phyloP scores from a whole-genome alignment of 257 asterid species.

The Sherardia arvensis region DNA sequence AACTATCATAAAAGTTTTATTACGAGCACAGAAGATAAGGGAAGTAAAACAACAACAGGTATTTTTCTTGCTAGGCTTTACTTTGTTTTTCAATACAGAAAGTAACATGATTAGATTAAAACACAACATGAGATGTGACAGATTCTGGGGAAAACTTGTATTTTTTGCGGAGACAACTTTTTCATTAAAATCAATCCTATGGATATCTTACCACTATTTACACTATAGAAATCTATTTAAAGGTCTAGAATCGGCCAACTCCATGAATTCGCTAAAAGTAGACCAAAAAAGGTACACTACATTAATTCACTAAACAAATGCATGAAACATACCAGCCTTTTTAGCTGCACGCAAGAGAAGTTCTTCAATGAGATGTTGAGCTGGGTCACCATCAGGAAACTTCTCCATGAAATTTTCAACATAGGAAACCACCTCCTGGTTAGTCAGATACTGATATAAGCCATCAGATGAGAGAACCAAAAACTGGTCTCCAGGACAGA shows the following conservation, averaged over 20 bases:
- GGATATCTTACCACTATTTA: not conserved
- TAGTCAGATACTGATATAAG: constrained; percentile 86
- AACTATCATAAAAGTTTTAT: not conserved
- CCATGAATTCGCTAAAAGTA: too few relatives aligned
- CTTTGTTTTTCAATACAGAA: not conserved
- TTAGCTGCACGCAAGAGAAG: constrained; percentile 89
- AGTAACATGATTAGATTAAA: not conserved
- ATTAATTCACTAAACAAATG: not conserved
- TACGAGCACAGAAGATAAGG: not conserved
- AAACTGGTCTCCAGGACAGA: constrained; percentile 82
- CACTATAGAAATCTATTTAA: not conserved
- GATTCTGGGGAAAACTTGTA: not conserved
- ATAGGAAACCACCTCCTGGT: constrained; percentile 81
- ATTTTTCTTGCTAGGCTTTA: not conserved
- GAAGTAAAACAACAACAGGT: not conserved
- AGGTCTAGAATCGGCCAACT: not conserved
- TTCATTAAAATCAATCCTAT: too few relatives aligned
- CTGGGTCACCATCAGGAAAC: constrained; percentile 97
- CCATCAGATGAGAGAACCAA: constrained; percentile 97
- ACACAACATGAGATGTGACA: not conserved
- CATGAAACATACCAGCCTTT: constrained; percentile 67
- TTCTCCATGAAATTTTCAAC: constrained; percentile 88
- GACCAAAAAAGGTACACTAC: not conserved
- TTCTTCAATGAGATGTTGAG: constrained; percentile 92
- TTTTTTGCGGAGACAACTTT: not conserved